Evolutionary conservation across 192 early-diverging fungal species (phyloP).

Genomic region (Spizellomyces sp.): DNA sequence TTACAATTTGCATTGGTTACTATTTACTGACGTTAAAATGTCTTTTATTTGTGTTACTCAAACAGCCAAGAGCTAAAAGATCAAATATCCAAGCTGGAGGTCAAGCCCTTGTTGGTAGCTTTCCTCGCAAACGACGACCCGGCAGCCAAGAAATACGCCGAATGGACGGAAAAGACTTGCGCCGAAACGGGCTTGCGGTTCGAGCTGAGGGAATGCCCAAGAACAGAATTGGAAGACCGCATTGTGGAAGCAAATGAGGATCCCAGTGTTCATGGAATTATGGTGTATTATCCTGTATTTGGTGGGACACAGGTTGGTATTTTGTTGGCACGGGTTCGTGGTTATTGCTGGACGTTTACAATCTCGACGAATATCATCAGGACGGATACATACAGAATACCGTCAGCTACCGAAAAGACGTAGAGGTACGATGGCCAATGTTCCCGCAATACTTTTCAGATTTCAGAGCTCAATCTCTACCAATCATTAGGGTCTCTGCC

Average conservation of each 20-base stretch:
- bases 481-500: slow-evolving; percentile 70
- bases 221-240: slow-evolving; percentile 81
- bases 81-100: slow-evolving; percentile 28
- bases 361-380: slow-evolving; percentile 30
- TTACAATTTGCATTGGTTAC: not conserved
- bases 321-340: not conserved
- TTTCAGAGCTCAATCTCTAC: slow-evolving; percentile 7
- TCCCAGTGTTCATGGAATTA: slow-evolving; percentile 83
- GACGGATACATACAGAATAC: slow-evolving; percentile 94
- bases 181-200: slow-evolving; percentile 86
- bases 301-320: slow-evolving; percentile 76
- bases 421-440: slow-evolving; percentile 56
- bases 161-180: slow-evolving; percentile 94
- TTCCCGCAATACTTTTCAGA: not conserved
- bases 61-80: slow-evolving; percentile 47
- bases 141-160: slow-evolving; percentile 85
- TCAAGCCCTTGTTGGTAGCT: slow-evolving; percentile 67
- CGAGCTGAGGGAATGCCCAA: slow-evolving; percentile 81
- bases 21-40: not conserved
- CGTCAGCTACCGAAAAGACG: slow-evolving; percentile 88
- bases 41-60: not conserved
- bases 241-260: slow-evolving; percentile 92
- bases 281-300: slow-evolving; percentile 99
- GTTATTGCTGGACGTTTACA: not conserved
- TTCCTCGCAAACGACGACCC: slow-evolving; percentile 97